Conservation (phyloP, 352 stramenopile species). For the Discostella stelligera region DNA sequence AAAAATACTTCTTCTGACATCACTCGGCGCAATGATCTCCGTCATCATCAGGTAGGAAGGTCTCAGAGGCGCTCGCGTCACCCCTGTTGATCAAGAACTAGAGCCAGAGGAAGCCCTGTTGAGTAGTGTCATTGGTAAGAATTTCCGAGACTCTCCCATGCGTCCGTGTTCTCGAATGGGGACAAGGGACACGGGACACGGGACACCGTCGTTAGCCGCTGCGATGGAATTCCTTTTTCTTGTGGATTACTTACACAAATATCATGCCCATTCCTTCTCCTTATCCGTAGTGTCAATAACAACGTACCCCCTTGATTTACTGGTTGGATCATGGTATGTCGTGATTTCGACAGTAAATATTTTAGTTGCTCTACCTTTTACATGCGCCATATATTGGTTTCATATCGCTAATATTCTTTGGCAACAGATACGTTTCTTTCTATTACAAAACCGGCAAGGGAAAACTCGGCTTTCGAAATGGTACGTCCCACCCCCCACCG, state of each 20-base stretch:
- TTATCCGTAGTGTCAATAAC: background rate
- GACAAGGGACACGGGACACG: no score
- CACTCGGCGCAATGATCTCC: background rate
- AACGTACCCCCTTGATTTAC: background rate
- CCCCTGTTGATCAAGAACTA: background rate
- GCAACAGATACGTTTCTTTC: conserved; percentile 89
- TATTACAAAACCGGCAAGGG: conserved; percentile 98
- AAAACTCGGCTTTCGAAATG: conserved; percentile 99
- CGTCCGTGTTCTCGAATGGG: background rate
- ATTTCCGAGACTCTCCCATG: background rate
- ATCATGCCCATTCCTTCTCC: background rate
- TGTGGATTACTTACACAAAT: background rate
- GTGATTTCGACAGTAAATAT: no score
- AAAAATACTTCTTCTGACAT: no score
- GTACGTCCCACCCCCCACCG: conserved; percentile 85
- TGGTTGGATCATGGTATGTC: background rate
- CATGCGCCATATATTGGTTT: background rate
- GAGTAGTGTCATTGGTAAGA: background rate
- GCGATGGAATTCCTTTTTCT: no score
- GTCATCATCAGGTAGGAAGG: background rate
- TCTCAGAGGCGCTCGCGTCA: background rate
- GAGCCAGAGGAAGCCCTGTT: background rate
- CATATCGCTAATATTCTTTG: background rate
- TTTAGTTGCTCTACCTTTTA: no score
- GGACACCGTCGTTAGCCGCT: no score